phyloP scores from a whole-genome alignment of 306 rosid species.

The Benincasa hispida region DNA sequence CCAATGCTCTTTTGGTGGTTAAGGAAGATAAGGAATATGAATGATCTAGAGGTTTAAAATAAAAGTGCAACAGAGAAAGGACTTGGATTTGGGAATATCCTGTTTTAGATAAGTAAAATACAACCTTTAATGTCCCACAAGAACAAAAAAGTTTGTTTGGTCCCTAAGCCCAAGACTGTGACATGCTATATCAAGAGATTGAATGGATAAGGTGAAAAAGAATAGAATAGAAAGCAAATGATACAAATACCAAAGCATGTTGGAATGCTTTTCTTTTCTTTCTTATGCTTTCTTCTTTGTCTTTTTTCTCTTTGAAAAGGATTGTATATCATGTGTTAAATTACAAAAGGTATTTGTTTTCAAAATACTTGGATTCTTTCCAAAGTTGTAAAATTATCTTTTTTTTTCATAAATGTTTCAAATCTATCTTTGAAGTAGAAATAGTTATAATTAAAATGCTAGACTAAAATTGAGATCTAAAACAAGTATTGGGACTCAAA shows the following conservation, averaged over 20 bases:
- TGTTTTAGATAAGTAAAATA: background rate
- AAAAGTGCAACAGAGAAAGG: background rate
- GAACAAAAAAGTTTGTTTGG: background rate
- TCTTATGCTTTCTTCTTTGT: background rate
- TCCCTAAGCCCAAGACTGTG: background rate
- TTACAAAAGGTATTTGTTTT: background rate
- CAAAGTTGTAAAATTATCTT: too few relatives aligned
- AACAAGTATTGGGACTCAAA: too few relatives aligned
- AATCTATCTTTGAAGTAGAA: too few relatives aligned
- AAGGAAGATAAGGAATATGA: background rate
- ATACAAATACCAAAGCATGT: background rate
- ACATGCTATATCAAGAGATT: background rate
- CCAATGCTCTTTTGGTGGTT: background rate
- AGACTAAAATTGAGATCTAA: too few relatives aligned
- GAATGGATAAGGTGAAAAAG: background rate
- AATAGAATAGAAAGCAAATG: background rate
- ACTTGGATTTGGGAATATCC: background rate
- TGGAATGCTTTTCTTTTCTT: background rate
- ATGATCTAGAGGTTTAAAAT: background rate
- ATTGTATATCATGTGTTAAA: background rate
- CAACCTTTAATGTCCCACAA: background rate
- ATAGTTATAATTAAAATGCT: too few relatives aligned
- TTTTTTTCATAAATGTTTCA: too few relatives aligned
- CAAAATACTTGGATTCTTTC: too few relatives aligned
- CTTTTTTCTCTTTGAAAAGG: background rate